These are phyloP conservation scores for Auxenochlorella pyrenoidosa DNA, from an alignment of 139 green algal genomes.

Conservation along the genomic window DNA sequence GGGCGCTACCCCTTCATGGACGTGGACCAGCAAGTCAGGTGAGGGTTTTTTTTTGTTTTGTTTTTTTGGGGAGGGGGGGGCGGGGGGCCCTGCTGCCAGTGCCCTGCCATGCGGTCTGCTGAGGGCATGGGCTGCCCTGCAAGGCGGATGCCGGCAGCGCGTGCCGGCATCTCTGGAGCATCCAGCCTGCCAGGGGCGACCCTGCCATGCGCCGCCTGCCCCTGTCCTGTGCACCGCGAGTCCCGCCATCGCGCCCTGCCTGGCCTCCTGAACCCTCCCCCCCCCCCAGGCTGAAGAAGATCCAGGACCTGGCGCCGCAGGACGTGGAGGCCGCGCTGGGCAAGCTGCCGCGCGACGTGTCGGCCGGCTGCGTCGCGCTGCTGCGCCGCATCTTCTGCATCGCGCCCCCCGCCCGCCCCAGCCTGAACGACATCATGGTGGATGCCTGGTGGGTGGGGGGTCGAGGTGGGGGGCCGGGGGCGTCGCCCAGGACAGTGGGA, in stretches of 20 bases:
- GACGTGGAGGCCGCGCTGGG: slow-evolving; percentile 36
- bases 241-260: not conserved
- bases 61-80: not conserved
- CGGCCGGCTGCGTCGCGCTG: slow-evolving; percentile 56
- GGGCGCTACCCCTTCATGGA: slow-evolving; percentile 52
- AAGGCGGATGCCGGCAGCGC: too few species aligned
- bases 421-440: slow-evolving; percentile 74
- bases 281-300: slow-evolving; percentile 34
- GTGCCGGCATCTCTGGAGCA: too few species aligned
- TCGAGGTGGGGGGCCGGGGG: not conserved
- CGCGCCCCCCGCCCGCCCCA: slow-evolving; percentile 58
- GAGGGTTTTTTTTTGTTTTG: not conserved
- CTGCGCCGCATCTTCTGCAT: slow-evolving; percentile 76
- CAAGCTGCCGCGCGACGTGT: slow-evolving; percentile 34
- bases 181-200: too few species aligned
- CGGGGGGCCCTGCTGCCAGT: not conserved
- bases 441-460: not conserved
- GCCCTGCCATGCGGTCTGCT: not conserved
- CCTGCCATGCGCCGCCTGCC: too few species aligned
- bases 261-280: not conserved
- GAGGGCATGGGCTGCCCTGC: not conserved
- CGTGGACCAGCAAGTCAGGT: slow-evolving; percentile 38
- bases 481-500: not conserved
- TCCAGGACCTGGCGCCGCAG: slow-evolving; percentile 34
- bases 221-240: not conserved